Evolutionary conservation across 1,284 basidiomycete species (phyloP).

Genomic region (Moesziomyces antarcticus): DNA sequence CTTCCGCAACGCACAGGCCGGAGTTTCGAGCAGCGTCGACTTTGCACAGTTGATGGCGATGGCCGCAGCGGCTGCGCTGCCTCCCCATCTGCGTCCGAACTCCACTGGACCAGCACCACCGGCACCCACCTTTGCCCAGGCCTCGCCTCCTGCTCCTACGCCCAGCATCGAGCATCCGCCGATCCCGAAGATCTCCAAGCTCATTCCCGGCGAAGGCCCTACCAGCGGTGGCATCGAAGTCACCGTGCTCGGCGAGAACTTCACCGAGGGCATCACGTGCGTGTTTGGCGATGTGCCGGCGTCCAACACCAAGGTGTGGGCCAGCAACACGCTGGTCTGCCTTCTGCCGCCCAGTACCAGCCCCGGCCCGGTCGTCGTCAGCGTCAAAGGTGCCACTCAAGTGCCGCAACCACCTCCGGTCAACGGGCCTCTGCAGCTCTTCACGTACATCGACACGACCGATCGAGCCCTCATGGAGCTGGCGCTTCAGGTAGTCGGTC

Average conservation of each 20-base stretch:
- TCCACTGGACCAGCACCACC: slow-evolving; percentile 1
- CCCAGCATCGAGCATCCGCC: slow-evolving; percentile 54
- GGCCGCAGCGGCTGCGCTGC: slow-evolving; percentile 69
- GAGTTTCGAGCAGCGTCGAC: slow-evolving; percentile 57
- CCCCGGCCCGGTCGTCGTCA: slow-evolving; percentile 90
- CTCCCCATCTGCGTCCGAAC: slow-evolving; percentile 38
- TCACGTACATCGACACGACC: slow-evolving; percentile 90
- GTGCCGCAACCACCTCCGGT: slow-evolving; percentile 26
- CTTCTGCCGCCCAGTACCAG: slow-evolving; percentile 83
- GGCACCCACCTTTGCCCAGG: slow-evolving; percentile 20
- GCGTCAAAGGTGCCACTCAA: slow-evolving; percentile 71
- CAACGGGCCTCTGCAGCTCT: slow-evolving; percentile 70
- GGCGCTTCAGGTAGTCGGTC: slow-evolving; percentile 89
- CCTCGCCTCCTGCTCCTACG: slow-evolving; percentile 27
- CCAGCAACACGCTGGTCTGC: slow-evolving; percentile 92
- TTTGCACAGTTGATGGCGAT: slow-evolving; percentile 73
- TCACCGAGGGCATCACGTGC: slow-evolving; percentile 75
- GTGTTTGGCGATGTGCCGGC: slow-evolving; percentile 87
- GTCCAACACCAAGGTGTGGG: slow-evolving; percentile 88
- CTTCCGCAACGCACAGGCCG: slow-evolving; percentile 52
- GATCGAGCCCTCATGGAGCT: slow-evolving; percentile 94
- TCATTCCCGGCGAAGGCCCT: slow-evolving; percentile 86
- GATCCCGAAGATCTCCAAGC: slow-evolving; percentile 60
- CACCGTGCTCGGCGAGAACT: slow-evolving; percentile 83
- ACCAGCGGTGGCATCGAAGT: slow-evolving; percentile 87